phyloP scores from a whole-genome alignment of 805 yeast genomes.

The Saccharomycopsis sp. region DNA sequence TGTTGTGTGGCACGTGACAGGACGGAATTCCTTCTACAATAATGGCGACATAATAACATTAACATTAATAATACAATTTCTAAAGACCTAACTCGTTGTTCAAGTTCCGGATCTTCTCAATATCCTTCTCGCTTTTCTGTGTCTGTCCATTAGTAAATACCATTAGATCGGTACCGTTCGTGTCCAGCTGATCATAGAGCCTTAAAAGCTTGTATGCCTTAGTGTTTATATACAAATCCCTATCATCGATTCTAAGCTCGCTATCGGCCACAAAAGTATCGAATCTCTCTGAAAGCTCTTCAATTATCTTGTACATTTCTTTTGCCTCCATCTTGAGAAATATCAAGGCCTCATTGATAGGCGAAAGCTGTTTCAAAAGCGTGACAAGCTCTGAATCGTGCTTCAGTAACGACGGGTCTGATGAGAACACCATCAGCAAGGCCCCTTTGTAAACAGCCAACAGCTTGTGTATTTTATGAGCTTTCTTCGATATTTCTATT shows the following conservation, averaged over 20 bases:
- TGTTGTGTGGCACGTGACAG: neutral
- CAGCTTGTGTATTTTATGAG: conserved; percentile 31
- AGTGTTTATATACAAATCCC: conserved; percentile 35
- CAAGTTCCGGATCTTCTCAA: neutral
- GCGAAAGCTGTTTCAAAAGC: conserved; percentile 30
- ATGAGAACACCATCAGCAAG: conserved; percentile 4
- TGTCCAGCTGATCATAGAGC: conserved; percentile 6
- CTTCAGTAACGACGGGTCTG: neutral
- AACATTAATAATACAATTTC: neutral
- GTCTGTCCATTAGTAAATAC: neutral
- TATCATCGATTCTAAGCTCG: conserved; percentile 27
- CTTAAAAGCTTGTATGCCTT: conserved; percentile 29
- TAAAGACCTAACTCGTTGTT: neutral
- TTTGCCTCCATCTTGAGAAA: conserved; percentile 40
- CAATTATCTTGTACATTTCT: conserved; percentile 24
- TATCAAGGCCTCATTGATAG: conserved; percentile 41
- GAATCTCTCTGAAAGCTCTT: conserved; percentile 19
- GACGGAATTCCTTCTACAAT: no score
- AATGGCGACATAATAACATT: no score
- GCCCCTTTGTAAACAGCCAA: conserved; percentile 23
- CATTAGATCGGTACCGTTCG: neutral
- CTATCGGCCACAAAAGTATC: conserved; percentile 18
- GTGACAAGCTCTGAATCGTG: neutral
- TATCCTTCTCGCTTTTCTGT: neutral
- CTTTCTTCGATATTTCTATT: conserved; percentile 34